Evolutionary conservation across 2,329 filamentous ascomycete species (phyloP).

Genomic region (Phialophora chinensis): DNA sequence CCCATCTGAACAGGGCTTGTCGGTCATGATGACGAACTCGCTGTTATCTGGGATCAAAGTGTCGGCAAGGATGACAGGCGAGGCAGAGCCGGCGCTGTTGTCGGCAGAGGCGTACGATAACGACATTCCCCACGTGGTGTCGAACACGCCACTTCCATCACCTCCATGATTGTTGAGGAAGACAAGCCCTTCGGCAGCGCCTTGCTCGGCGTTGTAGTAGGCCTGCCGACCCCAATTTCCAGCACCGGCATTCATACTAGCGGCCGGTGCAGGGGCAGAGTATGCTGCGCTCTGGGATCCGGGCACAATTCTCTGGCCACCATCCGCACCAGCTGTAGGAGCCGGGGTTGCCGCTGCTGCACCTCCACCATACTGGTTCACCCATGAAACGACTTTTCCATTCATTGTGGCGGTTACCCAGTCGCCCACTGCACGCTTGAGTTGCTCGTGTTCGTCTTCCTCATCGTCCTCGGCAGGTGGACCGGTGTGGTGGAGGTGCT

Average conservation of each 20-base stretch:
- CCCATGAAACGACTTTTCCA: conserved; percentile 64
- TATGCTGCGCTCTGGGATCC: conserved; percentile 48
- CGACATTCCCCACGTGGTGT: conserved; percentile 62
- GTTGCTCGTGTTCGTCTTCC: conserved; percentile 16
- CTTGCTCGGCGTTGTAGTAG: conserved; percentile 54
- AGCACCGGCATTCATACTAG: conserved; percentile 28
- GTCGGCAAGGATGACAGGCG: conserved; percentile 58
- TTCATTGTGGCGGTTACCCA: conserved; percentile 64
- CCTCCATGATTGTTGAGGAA: conserved; percentile 67
- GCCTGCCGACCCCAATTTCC: conserved; percentile 53
- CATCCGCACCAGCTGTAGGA: conserved; percentile 7
- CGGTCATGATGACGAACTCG: conserved; percentile 60
- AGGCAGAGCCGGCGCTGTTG: conserved; percentile 54
- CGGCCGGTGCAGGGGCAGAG: conserved; percentile 14
- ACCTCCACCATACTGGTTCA: conserved; percentile 57
- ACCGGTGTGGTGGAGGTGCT: conserved; percentile 58
- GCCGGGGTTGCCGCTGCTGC: conserved; percentile 19
- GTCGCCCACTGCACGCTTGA: conserved; percentile 57
- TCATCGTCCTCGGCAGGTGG: conserved; percentile 47
- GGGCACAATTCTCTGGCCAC: conserved; percentile 5
- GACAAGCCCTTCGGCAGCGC: conserved; percentile 58
- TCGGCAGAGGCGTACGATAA: conserved; percentile 61
- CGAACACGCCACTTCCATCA: conserved; percentile 61
- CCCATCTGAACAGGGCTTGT: conserved; percentile 54
- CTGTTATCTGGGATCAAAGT: conserved; percentile 55